These are phyloP conservation scores for Pseudozyma flocculosa DNA, from an alignment of 1,284 basidiomycete genomes.

Conservation along the genomic window DNA sequence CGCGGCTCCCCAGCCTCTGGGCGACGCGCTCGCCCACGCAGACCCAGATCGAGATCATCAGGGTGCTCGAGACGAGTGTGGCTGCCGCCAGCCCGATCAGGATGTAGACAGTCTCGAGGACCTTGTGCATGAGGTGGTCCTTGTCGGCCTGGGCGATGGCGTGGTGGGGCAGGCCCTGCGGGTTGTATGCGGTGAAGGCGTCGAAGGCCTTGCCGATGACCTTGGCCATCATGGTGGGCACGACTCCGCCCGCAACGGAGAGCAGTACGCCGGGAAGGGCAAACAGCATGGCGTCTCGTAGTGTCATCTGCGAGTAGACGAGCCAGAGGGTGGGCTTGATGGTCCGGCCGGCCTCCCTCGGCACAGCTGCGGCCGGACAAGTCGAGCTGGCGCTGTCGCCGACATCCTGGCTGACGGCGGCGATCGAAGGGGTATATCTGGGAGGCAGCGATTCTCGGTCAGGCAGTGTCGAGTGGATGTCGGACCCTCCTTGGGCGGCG, in stretches of 20 bases:
- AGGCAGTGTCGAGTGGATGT: no score
- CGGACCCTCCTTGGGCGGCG: no score
- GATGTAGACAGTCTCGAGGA: constrained; percentile 65
- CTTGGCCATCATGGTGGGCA: constrained; percentile 90
- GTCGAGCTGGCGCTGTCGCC: background rate
- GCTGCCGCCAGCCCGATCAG: constrained; percentile 72
- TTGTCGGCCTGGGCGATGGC: constrained; percentile 61
- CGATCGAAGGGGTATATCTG: no score
- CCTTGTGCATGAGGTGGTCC: constrained; percentile 63
- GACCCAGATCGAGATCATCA: constrained; percentile 80
- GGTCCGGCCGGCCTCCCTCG: no score
- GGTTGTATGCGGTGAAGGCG: constrained; percentile 67
- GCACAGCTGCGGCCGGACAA: background rate
- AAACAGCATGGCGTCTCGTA: constrained; percentile 27
- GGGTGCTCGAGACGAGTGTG: constrained; percentile 71
- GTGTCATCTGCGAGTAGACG: constrained; percentile 37
- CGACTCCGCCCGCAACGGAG: constrained; percentile 71
- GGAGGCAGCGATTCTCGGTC: no score
- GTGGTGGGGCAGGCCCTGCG: constrained; percentile 60
- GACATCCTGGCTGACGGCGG: no score
- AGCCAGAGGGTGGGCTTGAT: constrained; percentile 27
- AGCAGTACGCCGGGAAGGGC: constrained; percentile 72
- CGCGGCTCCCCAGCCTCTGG: constrained; percentile 67
- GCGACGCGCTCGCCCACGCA: constrained; percentile 80
- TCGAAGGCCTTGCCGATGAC: constrained; percentile 84